Percentiles rank a stretch among this genome's conserved stretches.
Evolutionary conservation across 2,329 filamentous ascomycete genomes (phyloP).

Genomic region (Xylaria sp.): DNA sequence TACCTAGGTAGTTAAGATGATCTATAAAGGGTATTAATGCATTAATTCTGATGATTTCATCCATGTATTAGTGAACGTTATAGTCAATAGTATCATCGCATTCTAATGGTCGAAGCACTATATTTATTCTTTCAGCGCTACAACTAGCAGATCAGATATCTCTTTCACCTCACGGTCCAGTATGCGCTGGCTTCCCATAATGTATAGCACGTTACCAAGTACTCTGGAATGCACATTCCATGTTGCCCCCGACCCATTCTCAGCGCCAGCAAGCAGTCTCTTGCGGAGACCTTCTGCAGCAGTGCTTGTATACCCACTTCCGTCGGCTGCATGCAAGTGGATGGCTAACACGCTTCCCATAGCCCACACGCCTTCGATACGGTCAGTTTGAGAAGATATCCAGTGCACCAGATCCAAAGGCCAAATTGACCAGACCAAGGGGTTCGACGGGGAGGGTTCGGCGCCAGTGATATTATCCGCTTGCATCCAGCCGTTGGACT

Average conservation of each 20-base stretch:
- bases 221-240: slow-evolving; percentile 67
- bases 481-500: slow-evolving; percentile 57
- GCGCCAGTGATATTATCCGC: background rate
- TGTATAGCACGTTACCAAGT: slow-evolving; percentile 67
- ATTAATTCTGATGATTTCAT: too few relatives aligned
- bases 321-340: slow-evolving; percentile 56
- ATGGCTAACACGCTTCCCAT: slow-evolving; percentile 81
- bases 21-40: too few relatives aligned
- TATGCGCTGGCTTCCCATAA: slow-evolving; percentile 65
- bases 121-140: slow-evolving; percentile 23
- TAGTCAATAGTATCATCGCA: too few relatives aligned
- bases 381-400: slow-evolving; percentile 64
- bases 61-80: too few relatives aligned
- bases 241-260: slow-evolving; percentile 23
- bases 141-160: slow-evolving; percentile 41
- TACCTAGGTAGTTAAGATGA: too few relatives aligned
- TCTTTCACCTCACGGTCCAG: slow-evolving; percentile 43
- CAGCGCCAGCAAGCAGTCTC: slow-evolving; percentile 38
- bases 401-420: slow-evolving; percentile 66
- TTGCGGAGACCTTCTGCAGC: slow-evolving; percentile 33
- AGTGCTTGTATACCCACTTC: slow-evolving; percentile 59
- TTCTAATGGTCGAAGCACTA: background rate
- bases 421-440: slow-evolving; percentile 75
- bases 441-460: background rate
- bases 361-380: slow-evolving; percentile 75